Conservation (phyloP, 495 filamentous ascomycete species). For the Schizothecium vesticola region DNA sequence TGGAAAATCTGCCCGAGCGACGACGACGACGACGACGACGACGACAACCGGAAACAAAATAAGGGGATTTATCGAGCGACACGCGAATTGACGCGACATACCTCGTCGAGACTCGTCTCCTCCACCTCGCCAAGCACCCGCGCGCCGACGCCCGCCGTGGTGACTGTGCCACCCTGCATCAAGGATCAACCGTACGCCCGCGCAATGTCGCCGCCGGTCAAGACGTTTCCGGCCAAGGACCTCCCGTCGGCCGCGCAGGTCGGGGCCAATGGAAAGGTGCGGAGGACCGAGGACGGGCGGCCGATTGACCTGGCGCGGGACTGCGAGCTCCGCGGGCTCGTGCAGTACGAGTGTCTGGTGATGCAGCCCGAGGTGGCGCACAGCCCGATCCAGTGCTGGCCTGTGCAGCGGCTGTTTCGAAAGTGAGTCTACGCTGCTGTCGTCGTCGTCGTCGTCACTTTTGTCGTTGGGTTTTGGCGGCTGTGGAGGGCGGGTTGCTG, state of each 20-base stretch:
- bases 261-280: slow-evolving; percentile 38
- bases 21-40: background rate
- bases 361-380: slow-evolving; percentile 46
- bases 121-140: slow-evolving; percentile 50
- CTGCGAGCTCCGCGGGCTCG: slow-evolving; percentile 70
- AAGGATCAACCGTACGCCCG: background rate
- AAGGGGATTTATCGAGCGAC: background rate
- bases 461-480: slow-evolving; percentile 9
- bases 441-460: background rate
- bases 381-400: slow-evolving; percentile 62
- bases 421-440: slow-evolving; percentile 48
- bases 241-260: slow-evolving; percentile 48
- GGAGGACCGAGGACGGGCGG: slow-evolving; percentile 43
- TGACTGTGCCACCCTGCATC: slow-evolving; percentile 4
- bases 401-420: slow-evolving; percentile 72
- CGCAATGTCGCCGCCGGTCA: slow-evolving; percentile 57
- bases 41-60: background rate
- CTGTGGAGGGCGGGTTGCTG: slow-evolving; percentile 13
- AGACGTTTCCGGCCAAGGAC: slow-evolving; percentile 49
- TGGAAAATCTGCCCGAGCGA: background rate
- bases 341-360: slow-evolving; percentile 77
- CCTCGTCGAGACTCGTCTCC: slow-evolving; percentile 35
- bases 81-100: slow-evolving; percentile 26
- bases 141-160: slow-evolving; percentile 49
- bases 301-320: slow-evolving; percentile 52